phyloP scores from a whole-genome alignment of 805 yeast genomes.

The Tetrapisispora arboricola region DNA sequence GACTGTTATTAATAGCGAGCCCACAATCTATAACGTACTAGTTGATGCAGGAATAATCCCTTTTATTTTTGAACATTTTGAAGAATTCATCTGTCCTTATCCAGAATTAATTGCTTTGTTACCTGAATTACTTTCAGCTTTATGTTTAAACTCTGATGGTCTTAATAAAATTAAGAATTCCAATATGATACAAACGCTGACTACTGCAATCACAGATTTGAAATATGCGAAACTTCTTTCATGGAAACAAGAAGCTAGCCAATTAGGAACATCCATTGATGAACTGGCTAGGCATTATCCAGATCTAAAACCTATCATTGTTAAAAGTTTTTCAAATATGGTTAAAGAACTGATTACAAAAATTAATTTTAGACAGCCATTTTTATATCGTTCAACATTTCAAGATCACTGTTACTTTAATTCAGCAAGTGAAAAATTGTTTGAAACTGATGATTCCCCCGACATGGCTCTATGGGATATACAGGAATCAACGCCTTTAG shows the following conservation, averaged over 20 bases:
- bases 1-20: slow-evolving; percentile 76
- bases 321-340: slow-evolving; percentile 37
- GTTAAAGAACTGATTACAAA: slow-evolving; percentile 38
- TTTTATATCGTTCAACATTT: slow-evolving; percentile 33
- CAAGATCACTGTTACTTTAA: slow-evolving; percentile 34
- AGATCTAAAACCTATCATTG: slow-evolving; percentile 49
- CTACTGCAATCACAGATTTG: slow-evolving; percentile 42
- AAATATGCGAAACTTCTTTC: slow-evolving; percentile 46
- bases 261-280: slow-evolving; percentile 61
- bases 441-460: slow-evolving; percentile 29
- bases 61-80: slow-evolving; percentile 48
- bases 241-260: slow-evolving; percentile 41
- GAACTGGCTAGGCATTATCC: slow-evolving; percentile 80
- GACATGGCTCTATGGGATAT: slow-evolving; percentile 46
- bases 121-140: slow-evolving; percentile 73
- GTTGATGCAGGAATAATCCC: slow-evolving; percentile 70
- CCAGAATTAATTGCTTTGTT: slow-evolving; percentile 49
- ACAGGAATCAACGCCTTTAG: slow-evolving; percentile 34
- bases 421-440: slow-evolving; percentile 33
- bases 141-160: slow-evolving; percentile 70
- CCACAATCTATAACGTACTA: slow-evolving; percentile 74
- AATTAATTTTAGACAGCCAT: slow-evolving; percentile 30
- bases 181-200: slow-evolving; percentile 33
- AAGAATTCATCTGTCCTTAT: slow-evolving; percentile 45
- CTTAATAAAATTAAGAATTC: slow-evolving; percentile 40